A percentile compares a stretch with the other conserved stretches of the same genome.
Evolutionary conservation across 2,329 filamentous ascomycete species (phyloP).

Genomic region (Rosellinia necatrix): DNA sequence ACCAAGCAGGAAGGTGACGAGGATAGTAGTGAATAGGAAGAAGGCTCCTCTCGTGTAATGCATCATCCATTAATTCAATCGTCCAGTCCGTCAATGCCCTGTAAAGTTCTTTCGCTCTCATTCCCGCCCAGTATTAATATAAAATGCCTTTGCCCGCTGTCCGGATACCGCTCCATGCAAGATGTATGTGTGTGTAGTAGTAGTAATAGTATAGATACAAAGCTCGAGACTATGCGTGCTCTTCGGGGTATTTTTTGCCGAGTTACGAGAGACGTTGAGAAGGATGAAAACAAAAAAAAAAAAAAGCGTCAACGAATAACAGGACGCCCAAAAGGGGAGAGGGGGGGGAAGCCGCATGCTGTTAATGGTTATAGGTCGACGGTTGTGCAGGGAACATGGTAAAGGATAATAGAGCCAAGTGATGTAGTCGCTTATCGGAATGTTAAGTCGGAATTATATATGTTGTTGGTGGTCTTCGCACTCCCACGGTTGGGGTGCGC

Average conservation of each 20-base stretch:
- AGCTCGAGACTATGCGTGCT: background rate
- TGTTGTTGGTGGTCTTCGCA: background rate
- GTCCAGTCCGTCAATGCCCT: slow-evolving; percentile 17
- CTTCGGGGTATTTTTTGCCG: slow-evolving; percentile 9
- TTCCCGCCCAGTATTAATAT: slow-evolving; percentile 23
- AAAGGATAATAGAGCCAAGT: background rate
- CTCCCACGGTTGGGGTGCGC: too few species aligned
- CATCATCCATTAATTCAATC: slow-evolving; percentile 26
- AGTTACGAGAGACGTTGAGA: background rate
- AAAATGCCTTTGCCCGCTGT: slow-evolving; percentile 10
- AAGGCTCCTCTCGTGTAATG: slow-evolving; percentile 16
- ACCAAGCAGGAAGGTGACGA: too few species aligned
- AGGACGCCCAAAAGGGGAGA: background rate
- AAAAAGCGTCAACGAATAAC: too few species aligned
- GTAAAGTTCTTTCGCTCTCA: slow-evolving; percentile 8
- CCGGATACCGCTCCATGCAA: slow-evolving; percentile 17
- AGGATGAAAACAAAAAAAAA: background rate
- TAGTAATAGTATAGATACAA: slow-evolving; percentile 23
- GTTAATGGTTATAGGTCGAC: too few species aligned
- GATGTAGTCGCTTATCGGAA: background rate
- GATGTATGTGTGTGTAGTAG: too few species aligned
- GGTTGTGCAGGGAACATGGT: too few species aligned
- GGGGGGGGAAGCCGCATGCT: background rate
- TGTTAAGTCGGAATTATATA: slow-evolving; percentile 9
- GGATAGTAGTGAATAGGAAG: background rate